Conservation (phyloP, 1,284 basidiomycete species). For the Thelephora terrestris region DNA sequence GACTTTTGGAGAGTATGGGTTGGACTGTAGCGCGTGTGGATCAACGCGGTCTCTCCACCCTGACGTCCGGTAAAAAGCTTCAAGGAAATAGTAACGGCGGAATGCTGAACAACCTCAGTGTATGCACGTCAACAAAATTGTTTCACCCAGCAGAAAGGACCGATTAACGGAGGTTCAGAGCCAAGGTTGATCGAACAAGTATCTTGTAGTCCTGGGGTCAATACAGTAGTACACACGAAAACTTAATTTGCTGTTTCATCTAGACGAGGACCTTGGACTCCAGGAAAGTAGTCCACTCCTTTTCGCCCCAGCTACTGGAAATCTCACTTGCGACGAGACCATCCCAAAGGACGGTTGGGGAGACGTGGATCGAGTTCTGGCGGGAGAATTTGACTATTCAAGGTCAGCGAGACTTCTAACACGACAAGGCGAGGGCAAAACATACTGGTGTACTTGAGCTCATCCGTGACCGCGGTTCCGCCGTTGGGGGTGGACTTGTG, state of each 20-base stretch:
- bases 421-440: slow-evolving; percentile 8
- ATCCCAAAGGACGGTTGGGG: slow-evolving; percentile 81
- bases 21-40: too few species aligned
- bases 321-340: slow-evolving; percentile 75
- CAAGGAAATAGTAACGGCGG: too few species aligned
- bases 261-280: slow-evolving; percentile 44
- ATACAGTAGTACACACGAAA: not conserved
- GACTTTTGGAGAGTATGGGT: too few species aligned
- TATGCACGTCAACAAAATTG: too few species aligned
- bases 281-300: slow-evolving; percentile 83
- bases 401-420: not conserved
- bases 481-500: slow-evolving; percentile 63
- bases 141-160: too few species aligned
- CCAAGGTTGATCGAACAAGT: too few species aligned
- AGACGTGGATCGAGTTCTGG: slow-evolving; percentile 90
- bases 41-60: too few species aligned
- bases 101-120: too few species aligned
- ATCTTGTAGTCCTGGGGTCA: too few species aligned
- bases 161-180: too few species aligned
- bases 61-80: too few species aligned
- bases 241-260: not conserved
- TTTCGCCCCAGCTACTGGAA: slow-evolving; percentile 75
- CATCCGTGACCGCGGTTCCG: slow-evolving; percentile 68
- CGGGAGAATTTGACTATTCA: slow-evolving; percentile 73
- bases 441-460: slow-evolving; percentile 77